phyloP scores from a whole-genome alignment of 163 green algal species.

The Prototheca cutis region DNA sequence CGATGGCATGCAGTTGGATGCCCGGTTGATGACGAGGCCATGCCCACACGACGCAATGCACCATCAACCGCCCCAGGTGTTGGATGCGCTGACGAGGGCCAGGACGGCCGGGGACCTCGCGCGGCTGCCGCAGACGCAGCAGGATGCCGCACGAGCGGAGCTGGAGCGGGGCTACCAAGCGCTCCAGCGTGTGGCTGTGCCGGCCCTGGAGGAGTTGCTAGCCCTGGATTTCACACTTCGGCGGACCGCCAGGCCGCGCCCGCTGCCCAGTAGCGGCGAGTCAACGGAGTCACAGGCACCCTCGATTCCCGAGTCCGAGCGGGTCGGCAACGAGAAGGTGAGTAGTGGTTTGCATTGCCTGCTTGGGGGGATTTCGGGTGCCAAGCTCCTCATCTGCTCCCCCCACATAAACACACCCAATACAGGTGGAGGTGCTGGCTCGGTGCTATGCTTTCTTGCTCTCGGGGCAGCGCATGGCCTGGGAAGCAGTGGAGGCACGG shows the following conservation, averaged over 20 bases:
- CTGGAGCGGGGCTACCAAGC: constrained; percentile 1
- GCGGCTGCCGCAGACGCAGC: not conserved
- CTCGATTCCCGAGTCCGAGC: not conserved
- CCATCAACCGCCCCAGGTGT: not conserved
- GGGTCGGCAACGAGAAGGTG: not conserved
- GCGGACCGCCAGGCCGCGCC: not conserved
- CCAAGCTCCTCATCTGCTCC: too few species aligned
- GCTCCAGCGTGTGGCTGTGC: constrained; percentile 2
- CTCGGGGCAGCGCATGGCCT: constrained; percentile 1
- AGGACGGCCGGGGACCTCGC: not conserved
- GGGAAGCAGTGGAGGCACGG: constrained; percentile 8
- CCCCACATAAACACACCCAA: not conserved
- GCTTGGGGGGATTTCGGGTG: constrained; percentile 1
- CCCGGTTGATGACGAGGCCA: too few species aligned
- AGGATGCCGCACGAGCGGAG: not conserved
- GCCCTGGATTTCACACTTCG: constrained; percentile 11
- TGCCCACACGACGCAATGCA: too few species aligned
- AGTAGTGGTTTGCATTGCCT: too few species aligned
- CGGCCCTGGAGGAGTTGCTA: constrained; percentile 15
- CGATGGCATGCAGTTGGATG: too few species aligned
- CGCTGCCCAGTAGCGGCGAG: too few species aligned
- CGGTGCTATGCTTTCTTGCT: constrained; percentile 13
- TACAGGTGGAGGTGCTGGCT: constrained; percentile 15
- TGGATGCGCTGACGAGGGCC: not conserved
- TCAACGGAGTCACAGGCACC: too few species aligned